These are phyloP conservation scores for Danielia reshetovae DNA, from an alignment of 805 yeast species.

Conservation along the genomic window DNA sequence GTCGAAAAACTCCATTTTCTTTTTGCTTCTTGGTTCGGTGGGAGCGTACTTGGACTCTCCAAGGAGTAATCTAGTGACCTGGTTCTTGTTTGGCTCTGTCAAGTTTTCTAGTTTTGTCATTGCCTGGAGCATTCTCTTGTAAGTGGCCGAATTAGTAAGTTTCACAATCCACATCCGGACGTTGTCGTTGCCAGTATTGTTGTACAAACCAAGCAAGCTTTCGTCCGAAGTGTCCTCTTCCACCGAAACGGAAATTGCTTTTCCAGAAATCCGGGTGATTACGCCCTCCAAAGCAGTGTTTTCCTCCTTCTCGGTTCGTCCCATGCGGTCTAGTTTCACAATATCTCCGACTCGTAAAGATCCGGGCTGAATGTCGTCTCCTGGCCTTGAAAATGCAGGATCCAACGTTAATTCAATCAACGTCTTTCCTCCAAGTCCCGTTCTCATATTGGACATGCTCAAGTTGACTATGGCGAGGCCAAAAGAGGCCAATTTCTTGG, in stretches of 20 bases:
- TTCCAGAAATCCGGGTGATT: slow-evolving; percentile 49
- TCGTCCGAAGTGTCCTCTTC: slow-evolving; percentile 50
- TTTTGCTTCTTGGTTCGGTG: slow-evolving; percentile 1
- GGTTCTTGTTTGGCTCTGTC: slow-evolving; percentile 25
- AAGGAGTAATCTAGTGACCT: slow-evolving; percentile 41
- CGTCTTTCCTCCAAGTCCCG: slow-evolving; percentile 77
- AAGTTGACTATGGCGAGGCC: slow-evolving; percentile 79
- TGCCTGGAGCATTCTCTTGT: slow-evolving; percentile 74
- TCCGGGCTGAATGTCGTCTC: slow-evolving; percentile 40
- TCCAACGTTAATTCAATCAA: slow-evolving; percentile 62
- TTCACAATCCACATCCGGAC: slow-evolving; percentile 64
- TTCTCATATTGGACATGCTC: slow-evolving; percentile 53
- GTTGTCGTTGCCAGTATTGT: slow-evolving; percentile 34
- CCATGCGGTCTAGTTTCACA: slow-evolving; percentile 54
- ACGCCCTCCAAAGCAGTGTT: slow-evolving; percentile 54
- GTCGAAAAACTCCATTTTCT: slow-evolving; percentile 36
- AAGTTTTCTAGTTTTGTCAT: slow-evolving; percentile 61
- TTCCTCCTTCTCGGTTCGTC: slow-evolving; percentile 20
- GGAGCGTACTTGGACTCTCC: slow-evolving; percentile 38
- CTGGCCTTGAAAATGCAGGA: slow-evolving; percentile 34
- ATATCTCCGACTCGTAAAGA: slow-evolving; percentile 73
- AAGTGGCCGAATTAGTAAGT: slow-evolving; percentile 64
- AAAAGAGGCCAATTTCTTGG: slow-evolving; percentile 60
- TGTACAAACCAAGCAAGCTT: slow-evolving; percentile 43
- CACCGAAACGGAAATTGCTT: slow-evolving; percentile 53